Evolutionary conservation across 106 monocot genomes (phyloP).

Genomic region (Agapanthus africanus): DNA sequence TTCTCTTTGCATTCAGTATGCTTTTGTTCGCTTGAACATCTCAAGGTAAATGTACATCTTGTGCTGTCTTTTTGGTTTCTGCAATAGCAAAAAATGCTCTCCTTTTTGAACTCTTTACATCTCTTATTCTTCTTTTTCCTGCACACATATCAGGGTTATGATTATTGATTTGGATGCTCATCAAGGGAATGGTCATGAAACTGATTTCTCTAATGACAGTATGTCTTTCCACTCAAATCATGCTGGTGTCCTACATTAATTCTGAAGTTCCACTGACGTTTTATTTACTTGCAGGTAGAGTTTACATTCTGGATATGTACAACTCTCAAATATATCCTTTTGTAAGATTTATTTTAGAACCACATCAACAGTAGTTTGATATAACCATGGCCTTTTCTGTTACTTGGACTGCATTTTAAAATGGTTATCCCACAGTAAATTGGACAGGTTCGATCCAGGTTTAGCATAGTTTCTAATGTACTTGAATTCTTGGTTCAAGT

Average conservation of each 20-base stretch:
- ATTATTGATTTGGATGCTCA: slow-evolving; percentile 99
- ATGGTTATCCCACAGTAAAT: not conserved
- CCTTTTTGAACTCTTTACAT: not conserved
- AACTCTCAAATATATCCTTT: slow-evolving; percentile 89
- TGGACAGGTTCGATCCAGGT: not conserved
- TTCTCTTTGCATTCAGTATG: slow-evolving; percentile 86
- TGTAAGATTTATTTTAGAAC: slow-evolving; percentile 39
- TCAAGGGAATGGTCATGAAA: slow-evolving; percentile 99
- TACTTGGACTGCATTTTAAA: not conserved
- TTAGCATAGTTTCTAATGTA: not conserved
- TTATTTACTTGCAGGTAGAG: slow-evolving; percentile 56
- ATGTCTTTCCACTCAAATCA: slow-evolving; percentile 12
- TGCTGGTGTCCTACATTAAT: not conserved
- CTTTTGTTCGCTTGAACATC: slow-evolving; percentile 77
- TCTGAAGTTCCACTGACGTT: slow-evolving; percentile 10
- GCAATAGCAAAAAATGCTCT: not conserved
- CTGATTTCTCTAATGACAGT: slow-evolving; percentile 86
- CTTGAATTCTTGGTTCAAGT: not conserved
- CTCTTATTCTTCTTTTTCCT: not conserved
- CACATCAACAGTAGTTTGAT: slow-evolving; percentile 1
- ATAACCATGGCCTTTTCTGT: slow-evolving; percentile 3
- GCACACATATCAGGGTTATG: slow-evolving; percentile 52
- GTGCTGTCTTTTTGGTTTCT: not conserved
- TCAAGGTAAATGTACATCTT: slow-evolving; percentile 36
- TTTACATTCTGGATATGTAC: slow-evolving; percentile 97